A percentile compares a stretch with the other conserved stretches of the same genome.
Evolutionary conservation across 805 yeast species (phyloP).

Genomic region (Candida argentea): DNA sequence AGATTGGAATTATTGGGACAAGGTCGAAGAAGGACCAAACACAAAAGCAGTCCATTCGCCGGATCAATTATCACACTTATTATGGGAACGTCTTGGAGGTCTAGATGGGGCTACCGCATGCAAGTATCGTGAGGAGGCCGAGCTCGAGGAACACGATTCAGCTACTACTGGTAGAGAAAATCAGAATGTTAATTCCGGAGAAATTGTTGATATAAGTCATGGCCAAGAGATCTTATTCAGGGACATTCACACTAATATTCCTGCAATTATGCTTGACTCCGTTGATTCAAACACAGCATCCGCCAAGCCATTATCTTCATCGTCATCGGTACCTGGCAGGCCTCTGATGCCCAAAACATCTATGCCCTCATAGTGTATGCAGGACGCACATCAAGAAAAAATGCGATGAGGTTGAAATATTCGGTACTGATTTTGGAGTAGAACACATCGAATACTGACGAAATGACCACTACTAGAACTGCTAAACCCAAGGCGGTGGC

Average conservation of each 20-base stretch:
- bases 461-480: conserved; percentile 13
- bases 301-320: conserved; percentile 15
- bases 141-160: neutral
- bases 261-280: conserved; percentile 30
- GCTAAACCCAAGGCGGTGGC: conserved; percentile 11
- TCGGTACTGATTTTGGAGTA: conserved; percentile 1
- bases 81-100: conserved; percentile 36
- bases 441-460: neutral
- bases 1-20: conserved; percentile 35
- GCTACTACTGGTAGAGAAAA: neutral
- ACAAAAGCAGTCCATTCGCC: conserved; percentile 25
- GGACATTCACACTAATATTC: conserved; percentile 27
- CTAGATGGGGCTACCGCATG: conserved; percentile 25
- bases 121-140: conserved; percentile 10
- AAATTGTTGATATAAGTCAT: conserved; percentile 12
- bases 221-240: conserved; percentile 29
- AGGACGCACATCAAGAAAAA: no score
- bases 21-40: conserved; percentile 32
- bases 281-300: conserved; percentile 10
- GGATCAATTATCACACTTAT: conserved; percentile 28
- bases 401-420: conserved; percentile 3
- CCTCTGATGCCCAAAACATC: conserved; percentile 18
- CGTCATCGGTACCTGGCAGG: conserved; percentile 1
- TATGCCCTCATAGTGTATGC: conserved; percentile 15
- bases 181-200: neutral